Base-by-base conservation (phyloP, 2,329 filamentous ascomycete species). In the Penicillium frequentans region DNA sequence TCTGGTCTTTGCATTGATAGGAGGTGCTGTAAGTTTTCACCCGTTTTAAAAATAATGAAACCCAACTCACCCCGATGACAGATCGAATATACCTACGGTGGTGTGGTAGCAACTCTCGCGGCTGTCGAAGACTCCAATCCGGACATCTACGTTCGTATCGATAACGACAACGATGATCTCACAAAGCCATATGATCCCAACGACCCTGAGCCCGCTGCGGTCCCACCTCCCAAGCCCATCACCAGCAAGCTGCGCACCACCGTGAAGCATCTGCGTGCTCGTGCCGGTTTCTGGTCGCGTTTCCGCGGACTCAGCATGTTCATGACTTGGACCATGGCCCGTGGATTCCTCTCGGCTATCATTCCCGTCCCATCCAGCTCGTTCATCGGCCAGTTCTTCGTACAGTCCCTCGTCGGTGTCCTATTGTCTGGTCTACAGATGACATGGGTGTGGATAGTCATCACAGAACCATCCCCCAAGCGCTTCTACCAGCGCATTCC, bases 381-480 rank as follows among this genome's bases (percentile, higher is more conserved):
- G 55, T 69, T 78, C 50, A 63, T 87, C 53, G 69, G 76, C 62
- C 62, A 76, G 67, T 70, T 77, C 26, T 39, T 90, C 54, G 78
- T 79, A 53, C 81, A 81, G 52, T 80, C 88, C 49, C 56, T 89
- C 43, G 80, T 85, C 26, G 81, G 84, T 51, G 73, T 93, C 23
- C 73, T 83, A 21, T 79, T 90, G 31, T 84, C 88, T 37, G 89
- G 89, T 68, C 74, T 93, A 57, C 84, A 86, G 71, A 84, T 93
- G 64, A 83, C 86, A 52, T 96, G 92, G 91, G 90, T 92, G 3
- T 91, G 96, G 73, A 87, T 90, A 67, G 85, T 96, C 71, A 92
- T 97, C 70, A 87, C 90, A 2, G 81, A 85, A 52, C 85, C 86
- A 5, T 87, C 84, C 55, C 70, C 79, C 48, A 83, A 84, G 71